phyloP scores from a whole-genome alignment of 2,329 filamentous ascomycete genomes.

The Hymenoscyphus linearis region DNA sequence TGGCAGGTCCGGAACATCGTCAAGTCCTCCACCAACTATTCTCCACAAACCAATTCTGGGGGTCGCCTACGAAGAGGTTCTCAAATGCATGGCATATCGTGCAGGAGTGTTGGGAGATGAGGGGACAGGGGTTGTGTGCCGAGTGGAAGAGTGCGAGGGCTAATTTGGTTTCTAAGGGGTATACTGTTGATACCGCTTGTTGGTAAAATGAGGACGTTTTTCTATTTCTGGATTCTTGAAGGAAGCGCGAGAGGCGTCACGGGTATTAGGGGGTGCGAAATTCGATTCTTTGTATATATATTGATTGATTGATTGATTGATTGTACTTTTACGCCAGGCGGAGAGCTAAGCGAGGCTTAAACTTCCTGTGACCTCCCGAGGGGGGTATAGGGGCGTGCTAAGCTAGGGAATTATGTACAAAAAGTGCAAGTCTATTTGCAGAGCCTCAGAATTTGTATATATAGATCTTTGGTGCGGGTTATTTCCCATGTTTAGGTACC shows the following conservation, averaged over 20 bases:
- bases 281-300: constrained; percentile 1
- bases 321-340: too few relatives aligned
- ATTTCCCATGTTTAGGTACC: not conserved
- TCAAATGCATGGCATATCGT: not conserved
- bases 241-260: not conserved
- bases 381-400: too few relatives aligned
- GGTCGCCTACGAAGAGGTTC: not conserved
- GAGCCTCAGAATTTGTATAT: too few relatives aligned
- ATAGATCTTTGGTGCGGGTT: not conserved
- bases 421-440: too few relatives aligned
- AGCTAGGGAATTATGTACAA: too few relatives aligned
- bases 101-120: not conserved
- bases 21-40: not conserved
- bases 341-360: too few relatives aligned
- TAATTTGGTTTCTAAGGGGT: not conserved
- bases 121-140: not conserved
- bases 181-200: not conserved
- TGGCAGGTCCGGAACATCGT: constrained; percentile 8
- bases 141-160: not conserved
- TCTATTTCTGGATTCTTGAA: not conserved
- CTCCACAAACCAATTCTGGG: not conserved
- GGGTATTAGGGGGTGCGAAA: not conserved
- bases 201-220: not conserved
- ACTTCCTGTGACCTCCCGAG: too few relatives aligned
- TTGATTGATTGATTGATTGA: too few relatives aligned